Base-by-base conservation (phyloP, 176 grass and related monocot genomes). In the Poa annua region DNA sequence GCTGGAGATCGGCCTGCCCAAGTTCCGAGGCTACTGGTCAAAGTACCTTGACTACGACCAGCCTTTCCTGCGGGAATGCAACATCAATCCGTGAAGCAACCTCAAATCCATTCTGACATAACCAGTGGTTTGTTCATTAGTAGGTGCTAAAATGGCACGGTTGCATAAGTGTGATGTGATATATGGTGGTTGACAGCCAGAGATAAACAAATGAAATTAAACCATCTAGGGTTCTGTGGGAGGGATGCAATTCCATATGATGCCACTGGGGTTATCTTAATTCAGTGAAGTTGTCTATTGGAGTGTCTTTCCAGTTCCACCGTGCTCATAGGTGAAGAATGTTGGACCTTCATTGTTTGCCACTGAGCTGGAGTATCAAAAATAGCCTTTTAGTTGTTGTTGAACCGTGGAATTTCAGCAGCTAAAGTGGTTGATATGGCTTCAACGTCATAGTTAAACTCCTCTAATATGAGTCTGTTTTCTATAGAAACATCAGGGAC, bases 1-100 rank as follows among this genome's bases (percentile, higher is more conserved):
- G 94, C 87, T 97, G 24, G 92, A 97, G 80, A 97, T 94, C 59
- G 92, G 89, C 51, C 68, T 97, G 56, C 89, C 89, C 66, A 88
- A 86, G 54, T 97, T 76, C 75, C 85, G 87, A 38, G 69, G 75
- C 67, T 90, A 94, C 84, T 97, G 94, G 94, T 97, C 91, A 4
- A 90, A 88, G 60, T 90, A 97, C 55, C 82, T 97, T 53, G 87
- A 94, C 66, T 97, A 97, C 53, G 80, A 92, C 45, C 91, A 94
- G 74, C 47, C 62, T 47, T 92, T 88, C 66, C 87, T 97, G 80
- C 80, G 53, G 33, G 91, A 94, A 51, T 97, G 94, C 89, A 97
- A 97, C 83, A 90, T 97, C 66, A 94, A 88, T 67, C 91, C 91
- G 19, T 94, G 77, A 94, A 66, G 48, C 49, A 79, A 66, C 51